Conservation (phyloP, 305 asterid genomes). For the Fraxinus paxiana region DNA sequence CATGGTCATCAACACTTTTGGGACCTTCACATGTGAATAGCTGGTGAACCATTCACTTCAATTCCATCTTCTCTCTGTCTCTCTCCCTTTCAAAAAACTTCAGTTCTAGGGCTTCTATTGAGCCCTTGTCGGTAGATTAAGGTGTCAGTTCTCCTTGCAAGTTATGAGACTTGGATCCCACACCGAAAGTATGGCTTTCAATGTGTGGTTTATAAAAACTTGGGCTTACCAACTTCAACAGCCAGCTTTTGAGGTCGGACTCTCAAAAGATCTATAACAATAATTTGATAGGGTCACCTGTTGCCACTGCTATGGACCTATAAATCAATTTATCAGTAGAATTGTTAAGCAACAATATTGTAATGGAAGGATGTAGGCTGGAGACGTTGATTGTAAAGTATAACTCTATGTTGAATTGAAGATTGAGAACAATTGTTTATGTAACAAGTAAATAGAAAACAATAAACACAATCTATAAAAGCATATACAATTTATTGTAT, state of each 20-base stretch:
- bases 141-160: neutral
- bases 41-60: neutral
- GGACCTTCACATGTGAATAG: neutral
- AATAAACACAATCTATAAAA: neutral
- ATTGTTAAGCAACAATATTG: neutral
- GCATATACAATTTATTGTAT: neutral
- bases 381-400: neutral
- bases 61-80: neutral
- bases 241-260: neutral
- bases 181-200: neutral
- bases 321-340: neutral
- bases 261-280: neutral
- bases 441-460: no score
- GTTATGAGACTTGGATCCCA: neutral
- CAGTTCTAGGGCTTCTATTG: neutral
- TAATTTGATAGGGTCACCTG: neutral
- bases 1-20: neutral
- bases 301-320: neutral
- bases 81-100: neutral
- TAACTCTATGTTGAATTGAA: neutral
- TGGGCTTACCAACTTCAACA: neutral
- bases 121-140: neutral
- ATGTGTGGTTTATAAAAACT: neutral
- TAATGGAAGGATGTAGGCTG: neutral
- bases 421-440: neutral